Base-by-base conservation (phyloP, 2,329 filamentous ascomycete species). In the Fusarium armeniacum region DNA sequence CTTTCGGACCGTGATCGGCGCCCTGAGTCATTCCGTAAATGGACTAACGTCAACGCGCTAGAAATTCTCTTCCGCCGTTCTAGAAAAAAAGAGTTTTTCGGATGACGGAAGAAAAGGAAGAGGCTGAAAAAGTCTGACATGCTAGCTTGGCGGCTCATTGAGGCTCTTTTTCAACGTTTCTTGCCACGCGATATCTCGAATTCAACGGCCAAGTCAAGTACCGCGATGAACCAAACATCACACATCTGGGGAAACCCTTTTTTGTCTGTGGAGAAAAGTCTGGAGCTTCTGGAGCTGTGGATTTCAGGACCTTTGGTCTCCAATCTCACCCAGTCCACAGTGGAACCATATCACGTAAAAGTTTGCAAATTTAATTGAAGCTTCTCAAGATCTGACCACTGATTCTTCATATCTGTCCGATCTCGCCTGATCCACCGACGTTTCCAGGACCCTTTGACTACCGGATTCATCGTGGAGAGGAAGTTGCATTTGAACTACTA, bases 261-360 rank as follows among this genome's bases (percentile, higher is more conserved):
- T 22, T 20, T 20, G 20, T 40, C 24, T 40, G 40, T 46, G 62
- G 62, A 70, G 67, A 46, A 50, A 50, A 64, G 62, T 43, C 51
- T 58, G 51, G 52, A 66, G 52, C 52, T 30, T 33, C 38, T 51
- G 40, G 46, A 20, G 10, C 18, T 46, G 16, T 2, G 28, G 18
- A 5, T 13, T 6, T 26, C 13, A 45, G n/a, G 49, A 30, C 28
- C 28, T 30, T 30, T 30, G 9, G 9, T 30, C 28, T 35, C 15
- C 26, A 26, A 20, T 28, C 28, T 60, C 3, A 30, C 7, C 3
- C 11, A 9, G 33, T 24, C 43, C 47, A 32, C 30, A 55, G 64
- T 69, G 68, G 68, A 57, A 62, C 68, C 45, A 65, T 71, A 71
- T 71, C 62, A 71, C 68, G 68, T 71, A 71, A 71, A 52, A 35